Evolutionary conservation across 208 protist species (phyloP).

Genomic region (Balamuthia mandrillaris): DNA sequence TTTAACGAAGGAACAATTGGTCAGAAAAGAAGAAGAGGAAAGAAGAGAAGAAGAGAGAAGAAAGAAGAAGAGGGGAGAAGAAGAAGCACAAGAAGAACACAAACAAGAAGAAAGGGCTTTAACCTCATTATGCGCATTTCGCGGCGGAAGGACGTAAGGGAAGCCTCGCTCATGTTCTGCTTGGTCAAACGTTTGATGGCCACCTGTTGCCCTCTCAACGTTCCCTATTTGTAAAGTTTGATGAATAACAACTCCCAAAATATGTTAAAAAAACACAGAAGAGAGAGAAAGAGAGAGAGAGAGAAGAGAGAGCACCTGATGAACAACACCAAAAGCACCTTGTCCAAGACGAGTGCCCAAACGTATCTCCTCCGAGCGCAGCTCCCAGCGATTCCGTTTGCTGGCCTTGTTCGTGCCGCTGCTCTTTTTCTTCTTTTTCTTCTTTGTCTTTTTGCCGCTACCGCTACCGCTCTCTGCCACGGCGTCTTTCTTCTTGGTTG

Average conservation of each 20-base stretch:
- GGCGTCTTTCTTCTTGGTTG: too few species aligned
- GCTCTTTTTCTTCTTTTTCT: too few species aligned
- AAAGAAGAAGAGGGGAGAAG: background rate
- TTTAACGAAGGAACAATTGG: too few species aligned
- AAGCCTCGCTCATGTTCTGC: background rate
- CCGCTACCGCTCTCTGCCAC: too few species aligned
- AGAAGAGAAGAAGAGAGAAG: background rate
- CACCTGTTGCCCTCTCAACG: slow-evolving; percentile 5
- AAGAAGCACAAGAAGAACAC: background rate
- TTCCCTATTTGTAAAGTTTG: background rate
- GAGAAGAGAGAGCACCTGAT: background rate
- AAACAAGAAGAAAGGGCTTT: background rate
- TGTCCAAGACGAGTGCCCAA: background rate
- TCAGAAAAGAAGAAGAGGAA: too few species aligned
- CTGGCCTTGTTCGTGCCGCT: too few species aligned
- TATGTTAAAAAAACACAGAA: background rate
- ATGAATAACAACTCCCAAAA: background rate
- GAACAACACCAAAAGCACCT: slow-evolving; percentile 4
- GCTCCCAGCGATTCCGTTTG: too few species aligned
- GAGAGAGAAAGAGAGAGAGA: background rate
- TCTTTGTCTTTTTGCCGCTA: too few species aligned
- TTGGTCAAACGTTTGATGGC: background rate
- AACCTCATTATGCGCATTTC: slow-evolving; percentile 18
- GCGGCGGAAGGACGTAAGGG: background rate
- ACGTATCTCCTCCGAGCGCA: background rate